Evolutionary conservation across 768 basidiomycete genomes (phyloP), one percentile per base, ranked within the genome.

Genomic region (Suillus sp.): DNA sequence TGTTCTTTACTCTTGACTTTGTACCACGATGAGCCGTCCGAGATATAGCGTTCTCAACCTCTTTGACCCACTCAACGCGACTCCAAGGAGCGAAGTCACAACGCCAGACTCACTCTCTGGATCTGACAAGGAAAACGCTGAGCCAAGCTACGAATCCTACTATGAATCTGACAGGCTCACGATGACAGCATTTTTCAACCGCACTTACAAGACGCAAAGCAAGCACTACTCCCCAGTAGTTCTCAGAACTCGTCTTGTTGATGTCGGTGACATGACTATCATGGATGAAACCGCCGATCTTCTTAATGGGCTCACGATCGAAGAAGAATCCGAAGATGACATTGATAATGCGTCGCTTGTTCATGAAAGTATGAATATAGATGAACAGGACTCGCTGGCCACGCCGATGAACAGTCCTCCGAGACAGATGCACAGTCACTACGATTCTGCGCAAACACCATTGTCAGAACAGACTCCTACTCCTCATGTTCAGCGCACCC

Each of bases 181-280:
- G 65, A 77, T 66, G 66, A 76, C 74, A n/a, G 62, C 68, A 3
- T 77, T 75, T 59, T 76, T 77, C 64, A 75, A 71, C 61, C 68
- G 75, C 10, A 62, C 69, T 4, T 74, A 72, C 42, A 69, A 65
- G 9, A 47, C 38, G 0, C 62, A 65, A 27, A 53, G n/a, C 16
- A 68, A 68, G 47, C 48, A 64, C 32, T 38, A 61, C 43, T 56
- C 60, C 6, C 62, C 68, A n/a, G 65, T 68, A 35, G 69, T 68
- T 1, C 67, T 71, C 16, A 59, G 27, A 43, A 70, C 65, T 34
- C 72, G 71, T 57, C 72, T 77, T 47, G 72, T 77, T 54, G 76
- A 77, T 65, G 65, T 72, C 38, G 75, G 68, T 11, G 71, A 72
- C 30, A 50, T 51, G 51, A 66, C 65, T 22, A 50, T 67, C 34